A percentile compares a stretch with the other conserved stretches of the same genome.
phyloP scores from a whole-genome alignment of 345 rosid genomes.

The Laguncularia racemosa region DNA sequence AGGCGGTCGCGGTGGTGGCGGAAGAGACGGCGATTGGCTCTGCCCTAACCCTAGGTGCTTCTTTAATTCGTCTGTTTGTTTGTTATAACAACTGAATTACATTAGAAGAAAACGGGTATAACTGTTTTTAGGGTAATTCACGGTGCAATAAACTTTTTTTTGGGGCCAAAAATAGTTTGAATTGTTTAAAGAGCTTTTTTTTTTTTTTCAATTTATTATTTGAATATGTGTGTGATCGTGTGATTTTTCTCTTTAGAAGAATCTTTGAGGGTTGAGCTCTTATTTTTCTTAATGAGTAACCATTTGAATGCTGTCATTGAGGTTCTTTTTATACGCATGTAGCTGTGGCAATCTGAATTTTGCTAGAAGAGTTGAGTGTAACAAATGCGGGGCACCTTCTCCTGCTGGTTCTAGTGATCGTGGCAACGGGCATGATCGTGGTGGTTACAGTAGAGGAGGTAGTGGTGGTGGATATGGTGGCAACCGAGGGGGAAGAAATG shows the following conservation, averaged over 20 bases:
- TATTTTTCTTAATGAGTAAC: too few species aligned
- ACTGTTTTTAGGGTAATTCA: neutral
- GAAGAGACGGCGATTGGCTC: constrained; percentile 94
- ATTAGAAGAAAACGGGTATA: too few species aligned
- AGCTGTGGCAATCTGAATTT: constrained; percentile 98
- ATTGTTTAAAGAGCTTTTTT: neutral
- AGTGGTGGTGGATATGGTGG: constrained; percentile 47
- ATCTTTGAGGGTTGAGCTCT: too few species aligned
- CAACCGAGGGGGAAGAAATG: constrained; percentile 38
- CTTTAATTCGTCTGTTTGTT: constrained; percentile 4
- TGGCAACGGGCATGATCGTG: constrained; percentile 25
- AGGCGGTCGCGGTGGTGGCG: constrained; percentile 63
- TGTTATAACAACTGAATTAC: too few species aligned
- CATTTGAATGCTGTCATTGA: neutral
- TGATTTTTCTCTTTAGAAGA: too few species aligned
- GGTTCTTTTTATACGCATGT: constrained; percentile 27
- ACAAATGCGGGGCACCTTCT: constrained; percentile 83
- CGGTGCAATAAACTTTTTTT: too few species aligned
- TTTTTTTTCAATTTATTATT: constrained; percentile 8
- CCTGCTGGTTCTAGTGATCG: constrained; percentile 55
- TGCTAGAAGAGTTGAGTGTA: constrained; percentile 91
- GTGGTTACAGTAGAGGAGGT: constrained; percentile 49
- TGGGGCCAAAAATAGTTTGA: too few species aligned
- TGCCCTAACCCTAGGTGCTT: constrained; percentile 82
- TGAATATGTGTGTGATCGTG: constrained; percentile 1